Percentiles rank a stretch among this genome's conserved stretches.
phyloP scores from a whole-genome alignment of 768 basidiomycete genomes.

The Trametes cingulata region DNA sequence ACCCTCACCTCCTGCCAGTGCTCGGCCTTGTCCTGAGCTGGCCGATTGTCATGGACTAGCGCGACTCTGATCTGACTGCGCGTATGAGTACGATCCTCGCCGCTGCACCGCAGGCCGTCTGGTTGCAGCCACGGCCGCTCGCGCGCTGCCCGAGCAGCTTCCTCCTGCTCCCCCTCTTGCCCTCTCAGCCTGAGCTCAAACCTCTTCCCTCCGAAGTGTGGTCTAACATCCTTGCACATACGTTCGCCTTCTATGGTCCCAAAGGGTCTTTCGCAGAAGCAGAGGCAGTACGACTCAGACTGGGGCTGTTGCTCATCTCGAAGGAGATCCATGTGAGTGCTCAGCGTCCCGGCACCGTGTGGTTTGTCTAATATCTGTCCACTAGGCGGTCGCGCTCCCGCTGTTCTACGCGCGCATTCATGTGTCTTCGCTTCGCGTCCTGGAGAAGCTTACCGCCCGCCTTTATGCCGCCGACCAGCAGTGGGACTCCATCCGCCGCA shows the following conservation, averaged over 20 bases:
- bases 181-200: conserved; percentile 49
- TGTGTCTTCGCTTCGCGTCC: conserved; percentile 42
- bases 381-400: conserved; percentile 65
- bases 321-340: conserved; percentile 24
- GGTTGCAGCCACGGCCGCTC: conserved; percentile 70
- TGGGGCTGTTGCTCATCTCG: conserved; percentile 30
- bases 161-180: conserved; percentile 69
- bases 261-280: conserved; percentile 3
- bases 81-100: conserved; percentile 2
- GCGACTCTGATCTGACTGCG: neutral
- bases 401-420: conserved; percentile 60
- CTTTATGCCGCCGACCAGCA: conserved; percentile 66
- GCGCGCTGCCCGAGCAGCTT: conserved; percentile 59
- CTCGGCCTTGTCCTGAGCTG: no score
- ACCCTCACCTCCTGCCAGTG: neutral
- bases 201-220: conserved; percentile 72
- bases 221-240: conserved; percentile 56
- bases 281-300: conserved; percentile 19
- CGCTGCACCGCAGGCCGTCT: conserved; percentile 27
- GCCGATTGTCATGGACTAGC: neutral
- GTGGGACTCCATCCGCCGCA: conserved; percentile 89
- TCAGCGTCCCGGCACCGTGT: neutral
- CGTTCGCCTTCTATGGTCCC: conserved; percentile 26
- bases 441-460: conserved; percentile 59
- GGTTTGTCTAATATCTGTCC: neutral